Percentiles rank a stretch among this genome's conserved stretches.
These are phyloP conservation scores for Calocybe cyanea DNA, from an alignment of 768 basidiomycete genomes.

Conservation along the genomic window DNA sequence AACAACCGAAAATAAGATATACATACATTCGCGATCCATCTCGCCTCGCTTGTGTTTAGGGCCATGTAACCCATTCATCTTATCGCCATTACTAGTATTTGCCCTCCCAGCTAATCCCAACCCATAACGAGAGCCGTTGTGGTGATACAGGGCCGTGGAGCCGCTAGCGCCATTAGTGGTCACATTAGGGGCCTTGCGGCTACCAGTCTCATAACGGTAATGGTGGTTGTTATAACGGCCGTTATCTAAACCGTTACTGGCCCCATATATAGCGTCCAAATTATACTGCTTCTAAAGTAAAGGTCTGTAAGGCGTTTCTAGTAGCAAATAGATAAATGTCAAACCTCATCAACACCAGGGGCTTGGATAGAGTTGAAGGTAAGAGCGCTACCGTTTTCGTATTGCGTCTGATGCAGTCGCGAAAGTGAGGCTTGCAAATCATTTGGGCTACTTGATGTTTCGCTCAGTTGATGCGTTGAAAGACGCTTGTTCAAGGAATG, in stretches of 20 bases:
- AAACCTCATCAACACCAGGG: constrained; percentile 56
- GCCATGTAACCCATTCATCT: constrained; percentile 89
- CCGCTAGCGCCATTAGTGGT: constrained; percentile 42
- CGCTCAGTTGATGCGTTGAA: constrained; percentile 45
- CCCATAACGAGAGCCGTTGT: constrained; percentile 75
- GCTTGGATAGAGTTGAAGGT: constrained; percentile 51
- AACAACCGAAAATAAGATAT: constrained; percentile 1
- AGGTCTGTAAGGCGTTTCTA: constrained; percentile 6
- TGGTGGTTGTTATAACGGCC: constrained; percentile 39
- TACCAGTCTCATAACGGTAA: constrained; percentile 40
- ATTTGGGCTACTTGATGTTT: constrained; percentile 42
- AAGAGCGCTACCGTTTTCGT: constrained; percentile 47
- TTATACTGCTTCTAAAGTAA: constrained; percentile 44
- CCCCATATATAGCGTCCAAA: constrained; percentile 51
- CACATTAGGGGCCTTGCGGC: constrained; percentile 27
- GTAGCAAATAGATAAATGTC: constrained; percentile 10
- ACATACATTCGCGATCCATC: constrained; percentile 79
- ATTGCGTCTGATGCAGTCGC: constrained; percentile 56
- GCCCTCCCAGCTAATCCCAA: constrained; percentile 56
- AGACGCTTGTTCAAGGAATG: constrained; percentile 64
- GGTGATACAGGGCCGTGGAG: constrained; percentile 77
- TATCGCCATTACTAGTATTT: constrained; percentile 43
- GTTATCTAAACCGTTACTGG: constrained; percentile 47
- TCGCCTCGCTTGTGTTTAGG: constrained; percentile 95
- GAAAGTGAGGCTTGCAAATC: constrained; percentile 76